Evolutionary conservation across 164 flowering plant genomes (phyloP), one percentile per base, ranked within the genome.

Genomic region (Houttuynia cordata): DNA sequence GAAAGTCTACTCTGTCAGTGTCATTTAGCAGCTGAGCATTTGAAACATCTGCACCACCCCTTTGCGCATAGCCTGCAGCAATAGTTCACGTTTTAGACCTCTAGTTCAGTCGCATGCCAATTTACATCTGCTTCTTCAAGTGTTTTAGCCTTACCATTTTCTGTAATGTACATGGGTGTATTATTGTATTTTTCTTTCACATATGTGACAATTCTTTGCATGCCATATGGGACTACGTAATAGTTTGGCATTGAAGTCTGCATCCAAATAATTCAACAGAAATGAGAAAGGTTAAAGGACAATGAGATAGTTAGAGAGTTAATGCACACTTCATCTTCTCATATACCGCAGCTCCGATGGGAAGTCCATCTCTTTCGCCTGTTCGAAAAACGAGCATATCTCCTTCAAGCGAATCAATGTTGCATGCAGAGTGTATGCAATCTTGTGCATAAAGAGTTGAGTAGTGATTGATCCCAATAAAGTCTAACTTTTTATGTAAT

Each of bases 401-500:
- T 10, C 18, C 61, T 21, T 40, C 37, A 21, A 40, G 25, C 6
- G 47, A 21, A 5, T 13, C 14, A 7, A 8, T 42, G 0, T 25
- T 12, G 23, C 65, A 64, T 23, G 42, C 54, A 24, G 53, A 55
- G 40, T 42, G 41, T 25, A 64, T 24, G 51, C 72, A 69, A 17
- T 69, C 68, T 49, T 64, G 70, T 7, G 62, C 78, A 21, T 61
- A 61, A 8, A 49, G 55, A 40, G 49, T 61, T 5, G 63, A 50
- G 56, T 61, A 61, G 34, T 61, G 63, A 56, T 61, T 61, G 24
- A 78, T 51, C 13, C 78, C 81, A 8, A 78, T 65, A 57, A 78
- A 78, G 49, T 78, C 81, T 7, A 75, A 18, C 24, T 66, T 75
- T n/a, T 68, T 64, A 20, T 51, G 61, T 20, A 76, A 10, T 10